These are phyloP conservation scores for Ricinus communis DNA, from an alignment of 345 rosid genomes.

Conservation along the genomic window DNA sequence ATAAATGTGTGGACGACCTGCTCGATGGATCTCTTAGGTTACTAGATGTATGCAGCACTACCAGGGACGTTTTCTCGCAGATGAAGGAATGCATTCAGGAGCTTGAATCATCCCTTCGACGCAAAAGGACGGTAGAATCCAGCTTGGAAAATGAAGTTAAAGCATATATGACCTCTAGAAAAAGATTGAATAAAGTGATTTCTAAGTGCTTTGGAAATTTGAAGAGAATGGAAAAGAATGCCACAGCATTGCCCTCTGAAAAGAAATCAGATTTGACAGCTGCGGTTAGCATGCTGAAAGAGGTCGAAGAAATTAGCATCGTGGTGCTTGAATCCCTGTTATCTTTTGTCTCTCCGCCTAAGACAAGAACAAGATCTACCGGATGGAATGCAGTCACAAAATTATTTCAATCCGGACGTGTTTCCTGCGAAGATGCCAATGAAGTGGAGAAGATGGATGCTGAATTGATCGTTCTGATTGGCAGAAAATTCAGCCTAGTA, in stretches of 20 bases:
- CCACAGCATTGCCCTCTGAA: neutral
- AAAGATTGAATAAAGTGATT: neutral
- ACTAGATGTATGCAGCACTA: neutral
- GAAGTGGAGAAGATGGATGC: no score
- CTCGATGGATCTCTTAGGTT: slow-evolving; percentile 5
- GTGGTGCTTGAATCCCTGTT: no score
- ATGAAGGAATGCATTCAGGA: neutral
- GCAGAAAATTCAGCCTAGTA: neutral
- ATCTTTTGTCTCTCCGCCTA: no score
- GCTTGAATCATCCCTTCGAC: neutral
- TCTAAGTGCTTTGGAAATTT: neutral
- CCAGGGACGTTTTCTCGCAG: neutral
- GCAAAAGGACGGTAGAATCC: slow-evolving; percentile 1
- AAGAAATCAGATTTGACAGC: neutral
- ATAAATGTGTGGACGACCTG: neutral
- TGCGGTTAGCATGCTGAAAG: slow-evolving; percentile 4
- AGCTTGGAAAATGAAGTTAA: neutral
- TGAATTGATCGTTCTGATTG: no score
- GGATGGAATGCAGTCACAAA: no score
- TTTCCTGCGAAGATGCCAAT: no score
- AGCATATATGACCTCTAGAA: neutral
- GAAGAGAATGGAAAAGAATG: slow-evolving; percentile 7
- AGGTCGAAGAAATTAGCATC: neutral
- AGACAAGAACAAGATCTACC: no score
- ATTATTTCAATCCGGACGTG: no score